A percentile compares a stretch with the other conserved stretches of the same genome.
phyloP scores from a whole-genome alignment of 225 moss, liverwort and hornwort genomes.

The Marchantia paleacea region DNA sequence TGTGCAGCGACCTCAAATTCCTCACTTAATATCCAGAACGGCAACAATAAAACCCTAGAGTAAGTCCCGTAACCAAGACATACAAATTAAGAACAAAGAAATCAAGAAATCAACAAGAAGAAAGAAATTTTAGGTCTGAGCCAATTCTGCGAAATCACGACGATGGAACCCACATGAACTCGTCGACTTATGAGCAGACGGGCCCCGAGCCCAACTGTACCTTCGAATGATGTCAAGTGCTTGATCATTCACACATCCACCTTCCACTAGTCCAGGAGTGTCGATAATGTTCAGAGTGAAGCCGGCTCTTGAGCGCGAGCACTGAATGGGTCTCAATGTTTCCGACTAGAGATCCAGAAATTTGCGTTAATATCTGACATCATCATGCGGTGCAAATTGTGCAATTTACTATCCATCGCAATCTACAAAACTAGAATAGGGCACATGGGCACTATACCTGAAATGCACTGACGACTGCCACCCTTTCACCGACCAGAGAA shows the following conservation, averaged over 20 bases:
- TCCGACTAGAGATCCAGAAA: slow-evolving; percentile 56
- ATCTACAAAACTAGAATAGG: no score
- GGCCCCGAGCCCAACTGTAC: slow-evolving; percentile 29
- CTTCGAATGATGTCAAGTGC: slow-evolving; percentile 86
- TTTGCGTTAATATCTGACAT: neutral
- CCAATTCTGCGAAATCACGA: no score
- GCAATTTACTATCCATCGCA: no score
- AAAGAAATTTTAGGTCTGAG: no score
- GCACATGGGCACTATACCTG: slow-evolving; percentile 49
- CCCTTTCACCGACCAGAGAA: slow-evolving; percentile 92
- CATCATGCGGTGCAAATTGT: neutral
- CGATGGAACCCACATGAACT: neutral
- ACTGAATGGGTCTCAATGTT: slow-evolving; percentile 88
- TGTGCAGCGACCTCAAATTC: no score
- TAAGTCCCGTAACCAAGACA: no score
- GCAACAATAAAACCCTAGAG: no score
- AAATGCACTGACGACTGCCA: slow-evolving; percentile 89
- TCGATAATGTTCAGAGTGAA: slow-evolving; percentile 93
- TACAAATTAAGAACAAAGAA: no score
- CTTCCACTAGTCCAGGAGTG: slow-evolving; percentile 95
- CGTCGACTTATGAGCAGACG: neutral
- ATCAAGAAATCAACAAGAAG: no score
- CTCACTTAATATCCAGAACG: no score
- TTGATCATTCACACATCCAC: slow-evolving; percentile 86
- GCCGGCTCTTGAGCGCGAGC: slow-evolving; percentile 85